phyloP scores from a whole-genome alignment of 2,329 filamentous ascomycete genomes.

The Sporothrix pallida region DNA sequence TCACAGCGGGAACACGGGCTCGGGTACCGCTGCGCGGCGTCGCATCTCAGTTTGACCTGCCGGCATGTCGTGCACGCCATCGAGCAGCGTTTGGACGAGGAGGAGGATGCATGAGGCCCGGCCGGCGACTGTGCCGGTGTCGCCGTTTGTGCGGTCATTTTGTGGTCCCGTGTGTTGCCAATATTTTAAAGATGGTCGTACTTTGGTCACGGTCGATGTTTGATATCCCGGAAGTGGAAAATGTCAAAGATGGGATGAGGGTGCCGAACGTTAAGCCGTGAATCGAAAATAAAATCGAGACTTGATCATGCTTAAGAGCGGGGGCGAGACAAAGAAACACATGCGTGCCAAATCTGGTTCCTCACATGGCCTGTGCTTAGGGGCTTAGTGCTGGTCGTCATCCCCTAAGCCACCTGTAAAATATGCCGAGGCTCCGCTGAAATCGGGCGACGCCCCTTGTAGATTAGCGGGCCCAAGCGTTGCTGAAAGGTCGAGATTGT shows the following conservation, averaged over 20 bases:
- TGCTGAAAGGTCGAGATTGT: not conserved
- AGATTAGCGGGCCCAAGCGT: not conserved
- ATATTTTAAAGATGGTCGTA: not conserved
- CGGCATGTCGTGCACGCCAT: slow-evolving; percentile 34
- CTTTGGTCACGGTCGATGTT: no score
- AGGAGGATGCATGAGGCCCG: not conserved
- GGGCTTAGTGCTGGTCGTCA: not conserved
- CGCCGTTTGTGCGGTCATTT: not conserved
- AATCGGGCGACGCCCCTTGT: not conserved
- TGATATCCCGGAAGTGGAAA: no score
- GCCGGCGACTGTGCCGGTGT: not conserved
- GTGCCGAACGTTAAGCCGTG: no score
- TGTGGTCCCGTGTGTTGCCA: not conserved
- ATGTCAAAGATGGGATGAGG: no score
- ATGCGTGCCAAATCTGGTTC: not conserved
- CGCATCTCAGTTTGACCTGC: slow-evolving; percentile 33
- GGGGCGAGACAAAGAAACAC: not conserved
- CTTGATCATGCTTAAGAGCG: not conserved
- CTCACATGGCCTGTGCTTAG: not conserved
- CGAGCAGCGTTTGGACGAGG: slow-evolving; percentile 24
- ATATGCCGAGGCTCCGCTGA: not conserved
- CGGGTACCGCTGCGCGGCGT: slow-evolving; percentile 29
- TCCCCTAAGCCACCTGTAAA: not conserved
- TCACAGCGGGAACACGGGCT: slow-evolving; percentile 26
- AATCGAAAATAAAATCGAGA: not conserved